Evolutionary conservation across 192 early-diverging fungal genomes (phyloP), one percentile per base, ranked within the genome.

Genomic region (Haplosporangium gracile): DNA sequence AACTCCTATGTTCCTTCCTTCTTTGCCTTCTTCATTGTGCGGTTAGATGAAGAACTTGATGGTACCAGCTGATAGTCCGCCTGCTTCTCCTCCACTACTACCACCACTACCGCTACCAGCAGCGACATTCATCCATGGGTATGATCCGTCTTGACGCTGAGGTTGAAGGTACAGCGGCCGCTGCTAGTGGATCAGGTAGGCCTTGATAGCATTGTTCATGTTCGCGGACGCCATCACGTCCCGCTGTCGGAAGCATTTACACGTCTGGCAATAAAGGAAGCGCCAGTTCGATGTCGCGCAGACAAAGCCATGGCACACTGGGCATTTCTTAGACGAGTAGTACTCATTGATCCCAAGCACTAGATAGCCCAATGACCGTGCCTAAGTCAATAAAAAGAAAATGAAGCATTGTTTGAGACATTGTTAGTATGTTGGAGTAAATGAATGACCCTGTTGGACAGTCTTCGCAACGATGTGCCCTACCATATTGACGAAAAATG

Each of bases 251-350:
- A 68, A 68, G 4, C 38, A 9, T 32, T 68, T 68, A 2, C 75
- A 68, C 16, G 55, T 38, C 39, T 68, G 40, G 32, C 60, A 68
- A n/a, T 76, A 76, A 43, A 76, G 38, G 18, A 39, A 43, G 39
- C 75, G 75, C 60, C 60, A 76, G 20, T 68, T 18, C 39, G 55
- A 45, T 42, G 60, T 76, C 55, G 55, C 63, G 26, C 63, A 68
- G 75, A 76, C 74, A 76, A 76, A 65, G 38, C 26, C 57, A 42
- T 76, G 55, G n/a, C 74, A 76, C n/a, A 42, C 32, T 60, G 39
- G 74, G 39, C 57, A 76, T 15, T 39, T 11, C 53, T 76, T 57
- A 29, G 55, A 42, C 38, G 74, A 65, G 13, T 65, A 76, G 10
- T 65, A 43, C 26, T 76, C 74, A 39, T 76, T 76, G n/a, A 76